These are phyloP conservation scores for Malassezia arunalokei DNA, from an alignment of 1,284 basidiomycete genomes.

Conservation along the genomic window DNA sequence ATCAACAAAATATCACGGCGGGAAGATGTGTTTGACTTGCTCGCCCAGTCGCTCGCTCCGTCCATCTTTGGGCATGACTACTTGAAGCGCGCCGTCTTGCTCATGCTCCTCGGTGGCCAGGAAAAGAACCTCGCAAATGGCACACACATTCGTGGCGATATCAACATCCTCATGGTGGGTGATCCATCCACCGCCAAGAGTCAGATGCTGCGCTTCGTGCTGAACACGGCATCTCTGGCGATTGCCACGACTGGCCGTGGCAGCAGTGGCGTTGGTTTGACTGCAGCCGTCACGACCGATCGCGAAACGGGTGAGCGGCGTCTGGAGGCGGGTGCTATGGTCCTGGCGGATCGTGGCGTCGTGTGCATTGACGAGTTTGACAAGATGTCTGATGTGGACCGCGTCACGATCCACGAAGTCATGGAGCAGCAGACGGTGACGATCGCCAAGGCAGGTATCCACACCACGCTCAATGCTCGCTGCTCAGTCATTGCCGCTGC, in stretches of 20 bases:
- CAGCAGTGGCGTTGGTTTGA: slow-evolving; percentile 93
- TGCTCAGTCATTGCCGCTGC: slow-evolving; percentile 97
- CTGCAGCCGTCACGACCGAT: slow-evolving; percentile 97
- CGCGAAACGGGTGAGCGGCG: slow-evolving; percentile 87
- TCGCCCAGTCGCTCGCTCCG: slow-evolving; percentile 88
- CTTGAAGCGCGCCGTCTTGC: slow-evolving; percentile 84
- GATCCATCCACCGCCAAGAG: slow-evolving; percentile 97
- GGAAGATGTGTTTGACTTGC: slow-evolving; percentile 69
- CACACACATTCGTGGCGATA: slow-evolving; percentile 97
- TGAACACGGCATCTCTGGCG: slow-evolving; percentile 88
- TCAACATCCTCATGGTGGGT: slow-evolving; percentile 98
- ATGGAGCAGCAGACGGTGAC: slow-evolving; percentile 98
- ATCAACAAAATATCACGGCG: slow-evolving; percentile 85
- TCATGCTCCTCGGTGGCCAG: slow-evolving; percentile 84
- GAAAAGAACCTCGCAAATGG: slow-evolving; percentile 97
- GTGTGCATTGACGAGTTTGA: slow-evolving; percentile 99
- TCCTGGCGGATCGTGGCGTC: slow-evolving; percentile 95
- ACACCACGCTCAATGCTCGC: slow-evolving; percentile 91
- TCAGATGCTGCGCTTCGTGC: slow-evolving; percentile 87
- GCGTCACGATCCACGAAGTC: slow-evolving; percentile 99
- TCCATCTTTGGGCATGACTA: slow-evolving; percentile 94
- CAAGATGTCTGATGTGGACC: slow-evolving; percentile 98
- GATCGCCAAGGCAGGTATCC: slow-evolving; percentile 97
- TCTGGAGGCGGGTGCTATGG: slow-evolving; percentile 97
- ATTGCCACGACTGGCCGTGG: slow-evolving; percentile 97